A percentile compares a stretch with the other conserved stretches of the same genome.
Evolutionary conservation across 1,284 basidiomycete genomes (phyloP).

Genomic region (Marasmius fiardii): DNA sequence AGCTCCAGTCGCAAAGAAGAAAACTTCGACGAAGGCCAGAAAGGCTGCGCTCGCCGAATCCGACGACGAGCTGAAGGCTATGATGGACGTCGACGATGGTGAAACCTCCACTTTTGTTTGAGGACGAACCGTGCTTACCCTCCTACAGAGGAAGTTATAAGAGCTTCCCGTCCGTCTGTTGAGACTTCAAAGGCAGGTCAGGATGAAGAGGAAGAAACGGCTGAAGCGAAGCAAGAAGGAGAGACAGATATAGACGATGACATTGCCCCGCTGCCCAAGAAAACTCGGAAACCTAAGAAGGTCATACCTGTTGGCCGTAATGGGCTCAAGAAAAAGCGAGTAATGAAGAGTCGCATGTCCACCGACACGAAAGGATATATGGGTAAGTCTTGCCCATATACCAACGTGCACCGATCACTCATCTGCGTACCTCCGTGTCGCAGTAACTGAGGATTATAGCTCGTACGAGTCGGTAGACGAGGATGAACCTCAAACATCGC

Average conservation of each 20-base stretch:
- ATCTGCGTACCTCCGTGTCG: background rate
- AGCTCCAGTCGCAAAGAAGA: slow-evolving; percentile 16
- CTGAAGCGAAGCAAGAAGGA: slow-evolving; percentile 19
- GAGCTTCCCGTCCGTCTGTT: slow-evolving; percentile 28
- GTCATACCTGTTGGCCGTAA: slow-evolving; percentile 64
- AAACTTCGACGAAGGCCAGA: slow-evolving; percentile 22
- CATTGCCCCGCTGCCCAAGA: slow-evolving; percentile 36
- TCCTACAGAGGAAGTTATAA: slow-evolving; percentile 43
- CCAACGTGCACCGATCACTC: background rate
- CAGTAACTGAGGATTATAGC: slow-evolving; percentile 76
- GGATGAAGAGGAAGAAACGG: slow-evolving; percentile 21
- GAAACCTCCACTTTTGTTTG: slow-evolving; percentile 13
- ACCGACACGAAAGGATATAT: slow-evolving; percentile 69
- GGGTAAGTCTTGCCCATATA: slow-evolving; percentile 38
- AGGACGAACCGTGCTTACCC: slow-evolving; percentile 3
- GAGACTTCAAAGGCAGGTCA: slow-evolving; percentile 28
- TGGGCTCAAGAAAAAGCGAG: slow-evolving; percentile 66
- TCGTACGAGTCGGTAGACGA: slow-evolving; percentile 76
- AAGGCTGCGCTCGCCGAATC: slow-evolving; percentile 31
- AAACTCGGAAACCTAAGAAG: slow-evolving; percentile 57
- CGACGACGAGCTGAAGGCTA: slow-evolving; percentile 48
- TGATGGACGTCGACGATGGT: slow-evolving; percentile 81
- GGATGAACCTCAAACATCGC: slow-evolving; percentile 33
- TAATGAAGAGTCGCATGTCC: slow-evolving; percentile 53
- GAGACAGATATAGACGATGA: slow-evolving; percentile 35